Evolutionary conservation across 306 rosid genomes (phyloP).

Genomic region (Lathyrus sativus): DNA sequence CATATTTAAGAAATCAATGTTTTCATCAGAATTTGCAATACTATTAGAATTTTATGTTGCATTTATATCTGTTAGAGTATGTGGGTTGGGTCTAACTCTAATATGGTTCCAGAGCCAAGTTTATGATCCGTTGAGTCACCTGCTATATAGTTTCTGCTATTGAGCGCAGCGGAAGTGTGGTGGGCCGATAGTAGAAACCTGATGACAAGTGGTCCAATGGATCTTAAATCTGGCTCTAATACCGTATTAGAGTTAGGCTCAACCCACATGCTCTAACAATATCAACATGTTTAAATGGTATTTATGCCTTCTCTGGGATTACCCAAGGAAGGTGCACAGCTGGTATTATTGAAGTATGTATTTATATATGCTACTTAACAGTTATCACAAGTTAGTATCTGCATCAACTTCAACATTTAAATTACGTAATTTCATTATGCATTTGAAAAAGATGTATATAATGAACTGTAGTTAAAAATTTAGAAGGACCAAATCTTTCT

Average conservation of each 20-base stretch:
- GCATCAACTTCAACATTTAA: conserved; percentile 17
- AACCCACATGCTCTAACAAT: no score
- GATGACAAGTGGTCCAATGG: no score
- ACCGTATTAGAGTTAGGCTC: no score
- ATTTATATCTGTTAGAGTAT: neutral
- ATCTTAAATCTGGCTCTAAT: no score
- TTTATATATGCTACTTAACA: conserved; percentile 2
- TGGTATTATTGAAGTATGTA: conserved; percentile 14
- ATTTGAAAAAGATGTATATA: conserved; percentile 24
- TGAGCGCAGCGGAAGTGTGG: no score
- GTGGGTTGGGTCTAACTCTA: no score
- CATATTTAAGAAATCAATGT: conserved; percentile 15
- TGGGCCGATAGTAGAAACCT: no score
- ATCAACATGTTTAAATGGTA: conserved; percentile 8
- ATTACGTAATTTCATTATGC: conserved; percentile 14
- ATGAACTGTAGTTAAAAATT: conserved; percentile 14
- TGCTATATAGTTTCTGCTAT: no score
- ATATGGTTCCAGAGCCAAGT: no score
- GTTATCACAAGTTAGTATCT: conserved; percentile 19
- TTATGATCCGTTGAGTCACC: no score
- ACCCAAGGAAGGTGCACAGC: conserved; percentile 4
- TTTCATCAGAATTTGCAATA: conserved; percentile 20
- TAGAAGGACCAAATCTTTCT: conserved; percentile 30
- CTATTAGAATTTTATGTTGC: conserved; percentile 8
- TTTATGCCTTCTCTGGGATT: conserved; percentile 15